Percentiles rank a stretch among this genome's conserved stretches.
Evolutionary conservation across 2,329 filamentous ascomycete genomes (phyloP).

Genomic region (Claviceps quebecensis): DNA sequence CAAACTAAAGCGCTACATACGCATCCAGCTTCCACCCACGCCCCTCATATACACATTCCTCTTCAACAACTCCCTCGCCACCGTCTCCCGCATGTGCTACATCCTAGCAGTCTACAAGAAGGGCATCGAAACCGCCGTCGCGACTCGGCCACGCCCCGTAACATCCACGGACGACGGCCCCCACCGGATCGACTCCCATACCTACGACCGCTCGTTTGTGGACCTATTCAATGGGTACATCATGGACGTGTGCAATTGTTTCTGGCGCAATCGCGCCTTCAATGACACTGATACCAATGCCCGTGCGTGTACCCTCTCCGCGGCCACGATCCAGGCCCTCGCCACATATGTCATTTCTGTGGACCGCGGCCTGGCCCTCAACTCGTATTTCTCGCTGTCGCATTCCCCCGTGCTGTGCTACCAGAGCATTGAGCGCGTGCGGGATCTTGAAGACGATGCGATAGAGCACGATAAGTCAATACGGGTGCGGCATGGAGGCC

Average conservation of each 20-base stretch:
- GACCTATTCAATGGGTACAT: constrained; percentile 68
- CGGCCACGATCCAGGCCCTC: constrained; percentile 29
- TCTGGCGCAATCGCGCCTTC: constrained; percentile 67
- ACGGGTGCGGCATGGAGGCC: constrained; percentile 44
- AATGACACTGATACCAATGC: constrained; percentile 49
- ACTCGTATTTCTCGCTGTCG: constrained; percentile 42
- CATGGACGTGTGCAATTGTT: constrained; percentile 74
- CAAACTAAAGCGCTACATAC: constrained; percentile 37
- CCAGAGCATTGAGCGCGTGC: constrained; percentile 40
- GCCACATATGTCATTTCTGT: constrained; percentile 34
- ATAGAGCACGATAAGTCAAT: constrained; percentile 25
- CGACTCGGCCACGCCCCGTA: constrained; percentile 14
- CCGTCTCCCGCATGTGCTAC: constrained; percentile 53
- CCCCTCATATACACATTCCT: constrained; percentile 56
- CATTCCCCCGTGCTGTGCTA: constrained; percentile 43
- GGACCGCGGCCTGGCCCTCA: constrained; percentile 31
- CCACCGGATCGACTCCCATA: constrained; percentile 18
- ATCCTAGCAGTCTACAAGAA: constrained; percentile 61
- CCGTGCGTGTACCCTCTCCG: constrained; percentile 37
- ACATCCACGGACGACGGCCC: constrained; percentile 10
- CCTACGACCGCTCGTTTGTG: constrained; percentile 46
- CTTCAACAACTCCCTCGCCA: constrained; percentile 49
- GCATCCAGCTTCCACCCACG: constrained; percentile 54
- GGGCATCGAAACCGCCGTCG: constrained; percentile 53
- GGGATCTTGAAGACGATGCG: constrained; percentile 42